Conservation (phyloP, 257 asterid species). For the Solanum peruvianum region DNA sequence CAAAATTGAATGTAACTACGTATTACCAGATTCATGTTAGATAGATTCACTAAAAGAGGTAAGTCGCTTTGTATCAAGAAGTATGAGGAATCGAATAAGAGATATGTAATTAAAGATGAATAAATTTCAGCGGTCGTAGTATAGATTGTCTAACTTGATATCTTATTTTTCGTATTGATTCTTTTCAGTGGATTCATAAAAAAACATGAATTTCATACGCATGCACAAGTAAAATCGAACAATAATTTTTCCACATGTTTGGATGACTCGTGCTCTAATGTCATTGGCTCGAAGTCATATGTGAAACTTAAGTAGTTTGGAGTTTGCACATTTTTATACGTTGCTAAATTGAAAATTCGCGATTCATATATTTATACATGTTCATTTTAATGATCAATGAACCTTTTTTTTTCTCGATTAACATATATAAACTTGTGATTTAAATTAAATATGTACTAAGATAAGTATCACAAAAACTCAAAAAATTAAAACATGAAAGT, state of each 20-base stretch:
- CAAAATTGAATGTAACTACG: background rate
- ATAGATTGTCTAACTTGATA: background rate
- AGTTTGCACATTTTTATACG: background rate
- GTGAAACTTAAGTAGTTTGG: background rate
- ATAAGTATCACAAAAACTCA: too few relatives aligned
- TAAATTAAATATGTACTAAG: background rate
- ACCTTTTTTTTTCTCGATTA: too few relatives aligned
- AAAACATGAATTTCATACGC: background rate
- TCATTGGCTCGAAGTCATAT: fast-evolving
- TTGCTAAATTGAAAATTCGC: background rate
- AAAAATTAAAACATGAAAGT: too few relatives aligned
- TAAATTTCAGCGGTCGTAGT: background rate
- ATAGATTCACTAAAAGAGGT: background rate
- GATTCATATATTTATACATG: background rate
- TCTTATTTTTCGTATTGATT: background rate
- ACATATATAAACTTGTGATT: background rate
- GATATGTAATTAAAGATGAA: background rate
- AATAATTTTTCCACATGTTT: background rate
- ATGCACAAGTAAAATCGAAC: background rate
- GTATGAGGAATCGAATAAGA: too few relatives aligned
- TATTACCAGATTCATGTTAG: background rate
- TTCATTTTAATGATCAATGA: background rate
- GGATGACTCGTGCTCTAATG: background rate
- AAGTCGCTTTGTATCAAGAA: background rate
- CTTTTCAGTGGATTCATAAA: too few relatives aligned